Conservation (phyloP, 805 yeast species). For the Saccharomycopsis amapae region DNA sequence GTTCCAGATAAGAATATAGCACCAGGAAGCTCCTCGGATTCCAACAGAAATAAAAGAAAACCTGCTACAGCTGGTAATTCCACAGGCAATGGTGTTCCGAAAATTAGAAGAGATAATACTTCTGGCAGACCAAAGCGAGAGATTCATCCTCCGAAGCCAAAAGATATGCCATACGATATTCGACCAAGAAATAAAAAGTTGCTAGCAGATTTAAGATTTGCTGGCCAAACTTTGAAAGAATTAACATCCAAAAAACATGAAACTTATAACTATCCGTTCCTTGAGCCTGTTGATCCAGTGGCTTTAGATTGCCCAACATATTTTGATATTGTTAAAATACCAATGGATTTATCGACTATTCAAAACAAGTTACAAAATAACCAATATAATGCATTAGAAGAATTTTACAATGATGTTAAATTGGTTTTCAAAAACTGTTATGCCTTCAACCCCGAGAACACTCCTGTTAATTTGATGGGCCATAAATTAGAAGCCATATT, state of each 20-base stretch:
- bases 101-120: slow-evolving; percentile 59
- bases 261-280: slow-evolving; percentile 79
- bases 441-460: slow-evolving; percentile 91
- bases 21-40: slow-evolving; percentile 19
- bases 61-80: slow-evolving; percentile 29
- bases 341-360: slow-evolving; percentile 91
- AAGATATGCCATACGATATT: slow-evolving; percentile 85
- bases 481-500: slow-evolving; percentile 82
- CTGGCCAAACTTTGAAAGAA: slow-evolving; percentile 77
- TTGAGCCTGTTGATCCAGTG: slow-evolving; percentile 92
- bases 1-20: slow-evolving; percentile 61
- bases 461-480: slow-evolving; percentile 94
- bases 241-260: slow-evolving; percentile 77
- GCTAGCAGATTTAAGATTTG: slow-evolving; percentile 83
- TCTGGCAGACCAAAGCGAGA: slow-evolving; percentile 91
- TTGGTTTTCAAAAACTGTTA: slow-evolving; percentile 86
- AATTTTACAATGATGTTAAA: slow-evolving; percentile 75
- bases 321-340: slow-evolving; percentile 76
- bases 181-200: slow-evolving; percentile 81
- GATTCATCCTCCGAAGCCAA: slow-evolving; percentile 93
- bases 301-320: slow-evolving; percentile 90
- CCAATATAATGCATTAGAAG: slow-evolving; percentile 82
- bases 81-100: slow-evolving; percentile 53
- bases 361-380: slow-evolving; percentile 75
- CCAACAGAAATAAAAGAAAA: slow-evolving; percentile 18